phyloP scores from a whole-genome alignment of 305 asterid genomes.

The Ajuga reptans region DNA sequence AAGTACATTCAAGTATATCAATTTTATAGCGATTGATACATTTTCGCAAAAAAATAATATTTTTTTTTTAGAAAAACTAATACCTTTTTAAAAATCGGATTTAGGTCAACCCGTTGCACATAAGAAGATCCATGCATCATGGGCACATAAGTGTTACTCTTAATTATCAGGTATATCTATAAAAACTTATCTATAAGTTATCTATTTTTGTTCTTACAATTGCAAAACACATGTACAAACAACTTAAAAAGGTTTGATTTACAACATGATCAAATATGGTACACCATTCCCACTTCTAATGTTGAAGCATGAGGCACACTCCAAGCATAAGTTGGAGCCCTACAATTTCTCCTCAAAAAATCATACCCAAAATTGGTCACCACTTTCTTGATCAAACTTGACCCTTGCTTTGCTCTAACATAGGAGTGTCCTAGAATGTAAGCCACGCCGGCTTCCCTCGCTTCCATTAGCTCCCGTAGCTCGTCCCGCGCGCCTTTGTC shows the following conservation, averaged over 20 bases:
- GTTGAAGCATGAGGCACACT: constrained; percentile 62
- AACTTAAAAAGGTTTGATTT: not conserved
- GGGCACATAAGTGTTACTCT: no score
- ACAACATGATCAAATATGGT: constrained; percentile 33
- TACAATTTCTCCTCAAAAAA: constrained; percentile 50
- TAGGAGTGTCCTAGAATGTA: constrained; percentile 52
- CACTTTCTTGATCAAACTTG: constrained; percentile 39
- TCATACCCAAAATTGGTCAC: constrained; percentile 52
- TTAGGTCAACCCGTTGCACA: no score
- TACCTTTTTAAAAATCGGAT: no score
- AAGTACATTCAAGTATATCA: no score
- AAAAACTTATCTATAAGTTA: constrained; percentile 6
- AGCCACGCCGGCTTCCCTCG: constrained; percentile 54
- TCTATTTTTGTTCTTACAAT: constrained; percentile 9
- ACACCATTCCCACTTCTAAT: constrained; percentile 68
- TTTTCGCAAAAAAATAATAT: no score
- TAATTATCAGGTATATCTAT: no score
- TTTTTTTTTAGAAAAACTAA: no score
- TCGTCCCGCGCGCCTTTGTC: constrained; percentile 29
- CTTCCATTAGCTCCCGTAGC: constrained; percentile 49
- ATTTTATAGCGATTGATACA: no score
- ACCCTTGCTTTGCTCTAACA: constrained; percentile 52
- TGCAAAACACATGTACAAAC: constrained; percentile 14
- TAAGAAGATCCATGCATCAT: no score
- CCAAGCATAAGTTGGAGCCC: constrained; percentile 40